phyloP scores from a whole-genome alignment of 441 rosid genomes.

The Pelargonium australe region DNA sequence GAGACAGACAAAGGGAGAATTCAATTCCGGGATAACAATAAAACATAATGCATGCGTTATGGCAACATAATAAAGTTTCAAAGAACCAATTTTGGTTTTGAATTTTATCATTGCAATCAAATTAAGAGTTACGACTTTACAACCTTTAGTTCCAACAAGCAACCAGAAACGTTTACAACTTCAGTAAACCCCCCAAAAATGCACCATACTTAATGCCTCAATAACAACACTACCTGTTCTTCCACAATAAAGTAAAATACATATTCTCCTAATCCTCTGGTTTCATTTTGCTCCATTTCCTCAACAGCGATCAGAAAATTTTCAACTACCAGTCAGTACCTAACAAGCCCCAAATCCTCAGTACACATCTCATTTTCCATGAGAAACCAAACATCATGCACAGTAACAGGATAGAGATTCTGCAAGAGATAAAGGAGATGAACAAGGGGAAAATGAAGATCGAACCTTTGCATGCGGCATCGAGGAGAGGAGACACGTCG shows the following conservation, averaged over 20 bases:
- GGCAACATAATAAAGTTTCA: background rate
- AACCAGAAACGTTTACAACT: background rate
- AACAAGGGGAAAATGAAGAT: background rate
- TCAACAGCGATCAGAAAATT: background rate
- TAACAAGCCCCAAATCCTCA: background rate
- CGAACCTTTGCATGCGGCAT: conserved; percentile 67
- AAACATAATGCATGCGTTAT: background rate
- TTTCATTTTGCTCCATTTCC: background rate
- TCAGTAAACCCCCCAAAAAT: background rate
- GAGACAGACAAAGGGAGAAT: background rate
- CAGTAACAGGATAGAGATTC: background rate
- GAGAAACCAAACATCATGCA: background rate
- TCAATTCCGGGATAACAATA: conserved; percentile 2
- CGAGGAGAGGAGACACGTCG: conserved; percentile 74
- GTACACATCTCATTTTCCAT: background rate
- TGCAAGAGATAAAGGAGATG: conserved; percentile 6
- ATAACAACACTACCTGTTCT: background rate
- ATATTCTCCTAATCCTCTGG: background rate
- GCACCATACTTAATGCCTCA: background rate
- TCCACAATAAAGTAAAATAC: background rate
- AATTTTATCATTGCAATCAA: background rate
- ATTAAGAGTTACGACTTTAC: background rate
- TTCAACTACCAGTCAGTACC: background rate
- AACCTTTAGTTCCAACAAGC: background rate
- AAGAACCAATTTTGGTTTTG: background rate